A percentile compares a stretch with the other conserved stretches of the same genome.
Conservation (phyloP, 2,329 filamentous ascomycete genomes). For the Aspergillus bombycis region DNA sequence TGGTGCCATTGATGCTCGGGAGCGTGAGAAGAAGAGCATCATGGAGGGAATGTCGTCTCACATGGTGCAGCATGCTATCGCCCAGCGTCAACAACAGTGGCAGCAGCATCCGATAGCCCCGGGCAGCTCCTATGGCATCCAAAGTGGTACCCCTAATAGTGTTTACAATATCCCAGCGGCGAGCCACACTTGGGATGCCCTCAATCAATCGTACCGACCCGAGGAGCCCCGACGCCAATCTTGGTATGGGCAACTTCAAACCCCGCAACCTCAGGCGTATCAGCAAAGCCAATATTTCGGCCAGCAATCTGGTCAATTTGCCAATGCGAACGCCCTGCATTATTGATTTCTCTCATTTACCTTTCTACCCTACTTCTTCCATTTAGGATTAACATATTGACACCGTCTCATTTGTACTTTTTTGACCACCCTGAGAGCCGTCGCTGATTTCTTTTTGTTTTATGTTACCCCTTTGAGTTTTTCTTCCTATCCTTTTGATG, state of each 20-base stretch:
- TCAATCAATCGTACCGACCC: constrained; percentile 34
- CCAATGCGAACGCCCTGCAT: constrained; percentile 27
- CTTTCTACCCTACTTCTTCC: background rate
- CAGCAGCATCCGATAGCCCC: constrained; percentile 42
- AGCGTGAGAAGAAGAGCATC: constrained; percentile 74
- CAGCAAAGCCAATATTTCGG: constrained; percentile 31
- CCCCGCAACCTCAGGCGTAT: constrained; percentile 29
- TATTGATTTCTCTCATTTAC: constrained; percentile 18
- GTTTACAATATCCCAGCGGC: constrained; percentile 41
- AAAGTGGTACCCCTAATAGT: constrained; percentile 19
- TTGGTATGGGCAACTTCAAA: constrained; percentile 36
- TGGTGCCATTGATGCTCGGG: constrained; percentile 76
- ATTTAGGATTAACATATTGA: background rate
- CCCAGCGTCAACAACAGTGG: constrained; percentile 64
- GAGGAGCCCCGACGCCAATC: constrained; percentile 38
- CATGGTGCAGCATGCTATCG: constrained; percentile 73
- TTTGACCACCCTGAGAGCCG: background rate
- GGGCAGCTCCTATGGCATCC: constrained; percentile 17
- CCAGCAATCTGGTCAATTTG: constrained; percentile 31
- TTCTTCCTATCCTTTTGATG: background rate
- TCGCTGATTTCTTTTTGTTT: background rate
- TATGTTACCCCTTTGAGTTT: background rate
- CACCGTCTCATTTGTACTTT: constrained; percentile 7
- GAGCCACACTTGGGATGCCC: constrained; percentile 41
- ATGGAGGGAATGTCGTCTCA: constrained; percentile 70